Evolutionary conservation across 1,284 basidiomycete species (phyloP).

Genomic region (Rhodotorula sp.): DNA sequence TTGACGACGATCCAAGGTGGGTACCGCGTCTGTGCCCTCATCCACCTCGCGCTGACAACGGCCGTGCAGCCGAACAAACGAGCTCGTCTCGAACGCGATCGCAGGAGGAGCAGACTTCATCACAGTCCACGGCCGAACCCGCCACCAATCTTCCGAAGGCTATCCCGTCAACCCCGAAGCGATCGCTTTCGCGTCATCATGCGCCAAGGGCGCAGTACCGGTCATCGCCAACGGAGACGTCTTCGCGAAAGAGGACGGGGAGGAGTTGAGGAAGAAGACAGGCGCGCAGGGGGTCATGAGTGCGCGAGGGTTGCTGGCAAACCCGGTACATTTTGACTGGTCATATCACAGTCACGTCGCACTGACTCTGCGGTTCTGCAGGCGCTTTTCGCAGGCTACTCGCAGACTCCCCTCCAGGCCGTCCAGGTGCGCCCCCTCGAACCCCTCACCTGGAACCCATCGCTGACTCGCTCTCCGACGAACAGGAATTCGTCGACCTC

Average conservation of each 20-base stretch:
- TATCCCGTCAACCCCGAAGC: constrained; percentile 56
- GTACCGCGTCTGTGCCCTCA: no score
- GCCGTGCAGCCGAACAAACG: constrained; percentile 53
- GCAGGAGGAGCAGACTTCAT: constrained; percentile 55
- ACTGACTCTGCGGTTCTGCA: constrained; percentile 36
- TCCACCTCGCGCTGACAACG: background rate
- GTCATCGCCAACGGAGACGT: constrained; percentile 61
- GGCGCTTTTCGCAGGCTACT: constrained; percentile 59
- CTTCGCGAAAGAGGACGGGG: constrained; percentile 56
- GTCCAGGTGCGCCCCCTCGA: constrained; percentile 48
- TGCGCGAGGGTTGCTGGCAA: constrained; percentile 60
- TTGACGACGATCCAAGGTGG: constrained; percentile 56
- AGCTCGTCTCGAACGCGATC: constrained; percentile 55
- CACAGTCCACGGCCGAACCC: constrained; percentile 60
- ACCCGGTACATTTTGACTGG: constrained; percentile 51
- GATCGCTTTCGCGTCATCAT: constrained; percentile 58
- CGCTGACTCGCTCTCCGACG: constrained; percentile 36
- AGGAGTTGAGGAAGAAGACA: constrained; percentile 53
- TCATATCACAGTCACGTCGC: background rate
- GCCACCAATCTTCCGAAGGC: constrained; percentile 56
- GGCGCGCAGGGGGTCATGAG: constrained; percentile 61
- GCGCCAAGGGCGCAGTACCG: constrained; percentile 56
- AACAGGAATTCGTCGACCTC: constrained; percentile 52
- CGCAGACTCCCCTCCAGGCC: constrained; percentile 55
- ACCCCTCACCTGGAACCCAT: background rate